Conservation (phyloP, 805 yeast genomes). For the Middelhovenomyces tepae region DNA sequence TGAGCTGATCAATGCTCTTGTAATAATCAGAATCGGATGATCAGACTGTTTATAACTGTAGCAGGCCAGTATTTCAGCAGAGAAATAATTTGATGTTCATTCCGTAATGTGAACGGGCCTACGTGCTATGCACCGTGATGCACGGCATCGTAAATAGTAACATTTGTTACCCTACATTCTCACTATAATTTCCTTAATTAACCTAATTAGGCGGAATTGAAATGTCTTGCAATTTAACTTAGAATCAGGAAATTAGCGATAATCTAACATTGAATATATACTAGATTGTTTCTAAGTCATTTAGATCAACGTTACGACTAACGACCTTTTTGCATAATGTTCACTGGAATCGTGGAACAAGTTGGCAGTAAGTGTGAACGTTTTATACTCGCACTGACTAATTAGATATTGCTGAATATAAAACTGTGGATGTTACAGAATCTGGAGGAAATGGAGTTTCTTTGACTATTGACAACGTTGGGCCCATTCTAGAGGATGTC, state of each 20-base stretch:
- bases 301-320: background rate
- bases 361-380: conserved; percentile 45
- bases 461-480: conserved; percentile 53
- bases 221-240: background rate
- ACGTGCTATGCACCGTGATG: too few relatives aligned
- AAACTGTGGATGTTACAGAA: conserved; percentile 37
- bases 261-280: background rate
- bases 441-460: conserved; percentile 72
- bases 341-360: conserved; percentile 86
- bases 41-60: too few relatives aligned
- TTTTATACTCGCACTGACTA: background rate
- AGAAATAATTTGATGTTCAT: too few relatives aligned
- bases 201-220: background rate
- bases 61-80: too few relatives aligned
- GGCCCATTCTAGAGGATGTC: conserved; percentile 61
- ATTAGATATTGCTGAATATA: conserved; percentile 38
- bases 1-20: too few relatives aligned
- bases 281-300: background rate
- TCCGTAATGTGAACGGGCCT: too few relatives aligned
- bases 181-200: too few relatives aligned
- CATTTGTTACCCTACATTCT: too few relatives aligned
- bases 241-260: background rate
- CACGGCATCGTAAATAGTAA: too few relatives aligned
- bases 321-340: conserved; percentile 42
- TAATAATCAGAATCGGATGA: too few relatives aligned